Base-by-base conservation (phyloP, 768 basidiomycete species). In the Xanthoconium stramineum region DNA sequence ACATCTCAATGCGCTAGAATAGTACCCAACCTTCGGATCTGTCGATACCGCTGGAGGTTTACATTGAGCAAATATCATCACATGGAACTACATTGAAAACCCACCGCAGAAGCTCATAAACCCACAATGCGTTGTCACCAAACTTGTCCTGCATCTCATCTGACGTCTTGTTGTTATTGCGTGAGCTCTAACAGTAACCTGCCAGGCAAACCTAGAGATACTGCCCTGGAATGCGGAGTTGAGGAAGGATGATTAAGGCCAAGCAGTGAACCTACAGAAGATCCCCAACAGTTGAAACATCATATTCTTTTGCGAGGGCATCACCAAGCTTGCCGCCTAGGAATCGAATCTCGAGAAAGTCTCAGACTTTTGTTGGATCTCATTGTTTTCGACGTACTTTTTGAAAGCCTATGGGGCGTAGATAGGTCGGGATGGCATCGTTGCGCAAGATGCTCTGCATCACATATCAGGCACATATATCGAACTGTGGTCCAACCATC, bases 261-360 rank as follows among this genome's bases (percentile, higher is more conserved):
- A 46, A 47, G 13, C 9, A 45, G 42, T 6, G 49, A 43, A 76
- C 91, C 61, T 66, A 94, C 94, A 96, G 72, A 51, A 98, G 78
- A 65, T 99, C 96, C 0, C 85, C 89, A 6, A 98, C 94, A 5
- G 89, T 94, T 13, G 88, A 88, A 6, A 83, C 95, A 63, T 90
- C 90, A 62, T 91, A 98, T 67, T 94, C 89, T 57, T 85, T 83
- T 2, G 92, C 92, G 29, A 99, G 76, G 3, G 91, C 87, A 50
- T 84, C 80, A 2, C 97, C 97, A 1, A 98, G 81, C 72, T 98
- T 99, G 15, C 97, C 97, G 3, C 97, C 97, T 0, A 99, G 76
- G 62, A 91, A 92, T 12, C 97, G 83, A 66, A 99, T 98, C 92
- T 94, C 9, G 17, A 62, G 14, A 39, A 20, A 40, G 38, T 12